Percentiles rank a stretch among this genome's conserved stretches.
These are phyloP conservation scores for Racocetra persica DNA, from an alignment of 371 early-diverging fungal species.

Conservation along the genomic window DNA sequence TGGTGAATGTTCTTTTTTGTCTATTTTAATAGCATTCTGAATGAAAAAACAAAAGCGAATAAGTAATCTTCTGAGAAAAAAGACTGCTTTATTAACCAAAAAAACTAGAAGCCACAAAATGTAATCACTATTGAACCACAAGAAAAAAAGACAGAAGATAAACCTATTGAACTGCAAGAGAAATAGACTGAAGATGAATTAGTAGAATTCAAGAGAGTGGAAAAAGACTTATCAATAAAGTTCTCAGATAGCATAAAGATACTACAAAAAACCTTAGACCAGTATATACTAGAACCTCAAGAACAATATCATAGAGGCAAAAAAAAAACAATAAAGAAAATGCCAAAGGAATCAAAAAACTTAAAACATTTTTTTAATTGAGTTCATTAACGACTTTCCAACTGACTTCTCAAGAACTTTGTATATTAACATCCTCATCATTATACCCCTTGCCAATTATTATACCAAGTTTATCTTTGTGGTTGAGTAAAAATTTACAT, in stretches of 20 bases:
- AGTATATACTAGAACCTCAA: conserved; percentile 28
- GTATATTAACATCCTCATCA: not conserved
- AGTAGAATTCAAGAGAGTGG: conserved; percentile 32
- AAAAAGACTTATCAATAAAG: not conserved
- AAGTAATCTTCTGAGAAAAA: too few relatives aligned
- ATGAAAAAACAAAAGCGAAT: too few relatives aligned
- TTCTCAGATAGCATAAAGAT: conserved; percentile 14
- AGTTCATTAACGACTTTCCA: not conserved
- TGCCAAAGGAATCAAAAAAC: conserved; percentile 2
- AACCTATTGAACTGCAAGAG: not conserved
- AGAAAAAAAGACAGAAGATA: not conserved
- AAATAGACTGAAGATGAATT: conserved; percentile 37
- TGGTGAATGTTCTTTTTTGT: too few relatives aligned
- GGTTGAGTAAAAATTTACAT: not conserved
- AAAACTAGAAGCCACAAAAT: too few relatives aligned
- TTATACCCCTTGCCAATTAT: not conserved
- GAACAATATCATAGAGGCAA: not conserved
- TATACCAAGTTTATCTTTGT: not conserved
- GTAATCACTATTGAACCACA: too few relatives aligned
- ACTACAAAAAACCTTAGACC: not conserved
- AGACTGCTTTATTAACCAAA: too few relatives aligned
- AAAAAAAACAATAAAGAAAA: conserved; percentile 1
- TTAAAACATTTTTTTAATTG: not conserved
- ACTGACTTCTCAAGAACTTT: not conserved
- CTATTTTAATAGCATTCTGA: too few relatives aligned